phyloP scores from a whole-genome alignment of 306 rosid species.

The Vigna hirtella region DNA sequence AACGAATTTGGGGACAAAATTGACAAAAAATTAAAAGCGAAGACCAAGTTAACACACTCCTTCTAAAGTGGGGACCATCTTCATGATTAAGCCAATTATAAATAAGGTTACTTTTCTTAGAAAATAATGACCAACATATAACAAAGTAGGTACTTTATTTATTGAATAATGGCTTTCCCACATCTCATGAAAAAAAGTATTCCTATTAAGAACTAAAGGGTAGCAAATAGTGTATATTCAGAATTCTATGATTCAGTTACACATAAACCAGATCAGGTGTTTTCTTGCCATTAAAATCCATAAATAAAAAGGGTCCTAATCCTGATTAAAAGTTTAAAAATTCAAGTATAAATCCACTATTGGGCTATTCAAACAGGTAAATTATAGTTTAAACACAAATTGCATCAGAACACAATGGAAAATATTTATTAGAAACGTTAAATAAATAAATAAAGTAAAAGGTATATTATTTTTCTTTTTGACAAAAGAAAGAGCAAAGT shows the following conservation, averaged over 20 bases:
- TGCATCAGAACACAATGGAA: conserved; percentile 30
- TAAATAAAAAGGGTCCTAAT: not conserved
- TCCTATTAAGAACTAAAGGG: conserved; percentile 7
- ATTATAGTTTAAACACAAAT: conserved; percentile 10
- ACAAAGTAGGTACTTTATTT: not conserved
- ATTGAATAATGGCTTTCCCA: conserved; percentile 10
- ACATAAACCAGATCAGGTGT: conserved; percentile 1
- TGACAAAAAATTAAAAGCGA: no score
- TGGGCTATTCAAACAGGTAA: not conserved
- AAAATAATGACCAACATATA: not conserved
- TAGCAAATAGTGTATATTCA: not conserved
- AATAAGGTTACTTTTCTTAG: conserved; percentile 3
- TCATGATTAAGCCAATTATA: not conserved
- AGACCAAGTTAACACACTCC: no score
- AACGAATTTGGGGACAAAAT: no score
- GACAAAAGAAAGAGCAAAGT: conserved; percentile 17
- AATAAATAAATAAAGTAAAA: not conserved
- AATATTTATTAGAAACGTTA: conserved; percentile 5
- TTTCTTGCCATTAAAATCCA: conserved; percentile 5
- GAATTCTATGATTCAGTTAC: conserved; percentile 3
- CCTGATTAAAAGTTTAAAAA: conserved; percentile 1
- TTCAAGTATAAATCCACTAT: not conserved
- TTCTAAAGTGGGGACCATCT: no score
- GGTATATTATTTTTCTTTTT: not conserved
- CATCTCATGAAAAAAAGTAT: not conserved